Percentiles rank a stretch among this genome's conserved stretches.
These are phyloP conservation scores for Penicillium sp. DNA, from an alignment of 2,329 filamentous ascomycete genomes.

Conservation along the genomic window DNA sequence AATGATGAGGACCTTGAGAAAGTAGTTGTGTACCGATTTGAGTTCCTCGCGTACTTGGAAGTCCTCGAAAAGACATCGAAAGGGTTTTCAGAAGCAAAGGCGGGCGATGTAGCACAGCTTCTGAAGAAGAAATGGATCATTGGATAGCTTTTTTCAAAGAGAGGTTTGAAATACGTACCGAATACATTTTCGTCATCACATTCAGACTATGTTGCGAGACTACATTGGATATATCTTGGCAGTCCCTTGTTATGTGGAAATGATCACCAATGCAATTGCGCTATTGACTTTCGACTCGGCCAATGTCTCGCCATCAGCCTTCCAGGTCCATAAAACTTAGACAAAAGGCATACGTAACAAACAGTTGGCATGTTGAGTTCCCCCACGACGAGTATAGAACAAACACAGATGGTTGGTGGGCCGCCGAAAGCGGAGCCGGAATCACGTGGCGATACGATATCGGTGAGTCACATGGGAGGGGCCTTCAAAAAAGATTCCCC, in stretches of 20 bases:
- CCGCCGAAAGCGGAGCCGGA: background rate
- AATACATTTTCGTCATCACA: background rate
- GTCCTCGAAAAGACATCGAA: background rate
- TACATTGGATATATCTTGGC: background rate
- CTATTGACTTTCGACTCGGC: too few species aligned
- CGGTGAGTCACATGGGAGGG: slow-evolving; percentile 18
- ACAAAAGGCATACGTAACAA: background rate
- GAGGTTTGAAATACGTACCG: background rate
- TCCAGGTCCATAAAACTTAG: background rate
- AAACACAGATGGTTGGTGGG: background rate
- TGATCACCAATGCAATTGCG: too few species aligned
- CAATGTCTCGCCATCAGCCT: background rate
- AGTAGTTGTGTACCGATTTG: slow-evolving; percentile 8
- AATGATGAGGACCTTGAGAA: background rate
- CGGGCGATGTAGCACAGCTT: background rate
- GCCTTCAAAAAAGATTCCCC: slow-evolving; percentile 10
- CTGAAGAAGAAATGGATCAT: slow-evolving; percentile 4
- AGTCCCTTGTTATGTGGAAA: too few species aligned
- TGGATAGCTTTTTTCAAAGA: background rate
- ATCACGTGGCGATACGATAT: slow-evolving; percentile 12
- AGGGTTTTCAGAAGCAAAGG: background rate
- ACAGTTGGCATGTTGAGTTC: background rate
- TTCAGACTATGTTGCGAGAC: background rate
- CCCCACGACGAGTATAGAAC: background rate
- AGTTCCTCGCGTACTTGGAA: slow-evolving; percentile 7